Base-by-base conservation (phyloP, 768 basidiomycete species). In the Termitomyces sp. region DNA sequence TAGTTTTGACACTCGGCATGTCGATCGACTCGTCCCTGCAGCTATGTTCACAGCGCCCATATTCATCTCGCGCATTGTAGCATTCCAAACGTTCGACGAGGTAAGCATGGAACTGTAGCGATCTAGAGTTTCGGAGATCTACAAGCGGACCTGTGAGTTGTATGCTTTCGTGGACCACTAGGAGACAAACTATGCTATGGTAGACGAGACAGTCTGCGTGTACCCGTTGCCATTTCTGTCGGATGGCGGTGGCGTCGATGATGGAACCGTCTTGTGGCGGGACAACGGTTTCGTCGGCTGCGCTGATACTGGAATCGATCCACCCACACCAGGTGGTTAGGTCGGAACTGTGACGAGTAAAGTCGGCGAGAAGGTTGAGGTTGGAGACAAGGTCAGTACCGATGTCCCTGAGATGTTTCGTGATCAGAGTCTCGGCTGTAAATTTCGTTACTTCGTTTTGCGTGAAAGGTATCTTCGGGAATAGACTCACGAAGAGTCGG, bases 371-470 rank as follows among this genome's bases (percentile, higher is more conserved):
- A 31, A 76, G 67, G 46, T 62, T 68, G 20, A 75, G 64, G 53
- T 76, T 76, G 10, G 71, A 73, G 20, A 74, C 72, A 20, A 76
- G 72, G 54, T 71, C 72, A 12, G 65, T 63, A 5, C 72, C 74
- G 31, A 76, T 68, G 32, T 75, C 74, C 55, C 71, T 73, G 13
- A 76, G 60, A 5, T 67, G 62, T 50, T 72, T 75, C 41, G 64
- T 68, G 47, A 74, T 59, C 7, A 64, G 68, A 4, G 39, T n/a
- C 42, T 68, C 65, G 3, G 68, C 74, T 74, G 62, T 14, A 36
- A 34, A 5, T 18, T 6, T 44, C 10, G 18, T 46, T 2, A 44
- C 2, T 41, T n/a, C 12, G 14, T 1, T 2, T 41, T 34, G n/a
- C 36, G 7, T 20, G 13, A 13, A 27, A n/a, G 12, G 16, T 12